Evolutionary conservation across 331 rosid genomes (phyloP), one percentile per base, ranked within the genome.

Genomic region (Phaseolus coccineus): DNA sequence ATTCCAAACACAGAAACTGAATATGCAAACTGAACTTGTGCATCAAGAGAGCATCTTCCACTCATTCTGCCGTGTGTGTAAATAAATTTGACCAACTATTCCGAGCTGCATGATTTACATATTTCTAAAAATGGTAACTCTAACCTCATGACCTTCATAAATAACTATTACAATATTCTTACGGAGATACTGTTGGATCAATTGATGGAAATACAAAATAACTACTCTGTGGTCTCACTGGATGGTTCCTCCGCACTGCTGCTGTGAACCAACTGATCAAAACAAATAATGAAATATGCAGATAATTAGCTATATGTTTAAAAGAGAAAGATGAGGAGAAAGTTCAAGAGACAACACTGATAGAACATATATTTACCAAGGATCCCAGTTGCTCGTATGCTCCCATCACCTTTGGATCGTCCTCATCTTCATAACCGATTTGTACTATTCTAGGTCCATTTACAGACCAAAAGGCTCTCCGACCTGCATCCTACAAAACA

Each of bases 321-420:
- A 12, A 56, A 37, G 47, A 55, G 46, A 77, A 68, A 80, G 33
- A 12, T 35, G 30, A 42, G 14, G 68, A 30, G 8, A 66, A 53
- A 50, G 44, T n/a, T 53, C 46, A 77, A 66, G 76, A 71, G 76
- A 71, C 19, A 35, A 48, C 4, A 46, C 3, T 48, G 35, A 70
- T n/a, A 12, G 10, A 52, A 28, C 56, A 16, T 47, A 15, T 75
- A 52, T 85, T 78, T 91, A 92, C 98, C 95, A 91, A 83, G 84
- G 98, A 91, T 47, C 98, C 98, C 66, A 95, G 85, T 85, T 89
- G 94, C 86, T 95, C 98, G 40, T 77, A 95, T 25, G 98, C 97
- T 81, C 76, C 97, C 97, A 92, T 87, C 19, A 84, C 98, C 89
- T 88, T 95, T 1, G 96, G 93, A 88, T 92, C 89, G 87, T 92